Conservation (phyloP, 2,329 filamentous ascomycete genomes). For the Fusarium keratoplasticum region DNA sequence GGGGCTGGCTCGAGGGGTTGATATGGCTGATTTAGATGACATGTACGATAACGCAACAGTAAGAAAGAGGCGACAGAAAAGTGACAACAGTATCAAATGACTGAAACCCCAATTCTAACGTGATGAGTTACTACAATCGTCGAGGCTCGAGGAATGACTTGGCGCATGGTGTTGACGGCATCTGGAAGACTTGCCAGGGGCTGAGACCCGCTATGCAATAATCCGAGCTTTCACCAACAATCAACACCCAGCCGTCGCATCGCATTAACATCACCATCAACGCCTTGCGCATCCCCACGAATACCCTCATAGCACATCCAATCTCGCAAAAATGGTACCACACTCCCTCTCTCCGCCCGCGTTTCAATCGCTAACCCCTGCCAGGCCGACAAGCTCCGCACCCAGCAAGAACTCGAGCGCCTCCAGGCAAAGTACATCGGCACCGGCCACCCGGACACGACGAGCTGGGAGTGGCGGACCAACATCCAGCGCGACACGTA, state of each 20-base stretch:
- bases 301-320: background rate
- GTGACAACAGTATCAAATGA: too few species aligned
- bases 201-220: background rate
- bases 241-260: background rate
- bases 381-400: conserved; percentile 96
- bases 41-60: background rate
- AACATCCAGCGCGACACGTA: conserved; percentile 97
- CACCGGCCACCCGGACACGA: conserved; percentile 96
- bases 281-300: background rate
- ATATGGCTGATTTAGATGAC: background rate
- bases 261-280: background rate
- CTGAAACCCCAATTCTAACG: background rate
- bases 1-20: background rate
- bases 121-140: background rate
- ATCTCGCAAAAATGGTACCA: conserved; percentile 41
- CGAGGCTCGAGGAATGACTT: background rate
- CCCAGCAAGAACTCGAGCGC: conserved; percentile 96
- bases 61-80: background rate
- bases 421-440: conserved; percentile 96
- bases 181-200: background rate
- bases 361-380: conserved; percentile 5
- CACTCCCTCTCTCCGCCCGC: background rate
- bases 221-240: background rate
- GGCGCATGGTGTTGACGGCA: background rate
- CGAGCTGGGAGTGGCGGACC: conserved; percentile 95